A percentile compares a stretch with the other conserved stretches of the same genome.
Evolutionary conservation across 2,329 filamentous ascomycete species (phyloP).

Genomic region (Calonectria hawksworthii): DNA sequence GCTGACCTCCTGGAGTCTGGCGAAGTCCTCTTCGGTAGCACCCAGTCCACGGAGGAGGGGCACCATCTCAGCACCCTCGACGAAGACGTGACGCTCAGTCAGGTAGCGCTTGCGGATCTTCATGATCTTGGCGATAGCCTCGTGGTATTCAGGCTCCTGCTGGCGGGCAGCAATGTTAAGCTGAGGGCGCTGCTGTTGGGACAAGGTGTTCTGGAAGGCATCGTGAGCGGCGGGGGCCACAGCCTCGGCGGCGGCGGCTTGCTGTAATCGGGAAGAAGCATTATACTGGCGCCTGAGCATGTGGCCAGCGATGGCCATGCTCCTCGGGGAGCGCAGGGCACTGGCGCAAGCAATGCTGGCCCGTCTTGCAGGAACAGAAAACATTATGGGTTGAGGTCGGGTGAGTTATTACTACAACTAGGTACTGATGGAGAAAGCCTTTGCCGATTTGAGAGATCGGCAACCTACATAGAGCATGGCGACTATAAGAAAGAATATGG

Average conservation of each 20-base stretch:
- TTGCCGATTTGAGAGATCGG: constrained; percentile 4
- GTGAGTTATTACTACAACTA: constrained; percentile 19
- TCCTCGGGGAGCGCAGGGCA: constrained; percentile 9
- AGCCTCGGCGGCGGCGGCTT: constrained; percentile 12
- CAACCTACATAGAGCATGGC: neutral
- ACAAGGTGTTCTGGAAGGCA: neutral
- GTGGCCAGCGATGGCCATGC: constrained; percentile 14
- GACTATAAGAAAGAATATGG: constrained; percentile 20
- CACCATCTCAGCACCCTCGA: constrained; percentile 42
- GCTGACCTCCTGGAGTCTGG: constrained; percentile 37
- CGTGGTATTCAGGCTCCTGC: constrained; percentile 35
- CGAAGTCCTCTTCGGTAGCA: constrained; percentile 43
- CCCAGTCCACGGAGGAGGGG: constrained; percentile 41
- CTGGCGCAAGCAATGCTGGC: constrained; percentile 11
- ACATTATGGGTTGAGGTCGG: constrained; percentile 11
- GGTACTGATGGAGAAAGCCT: constrained; percentile 16
- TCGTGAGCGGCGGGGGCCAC: constrained; percentile 3
- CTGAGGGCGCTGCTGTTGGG: constrained; percentile 7
- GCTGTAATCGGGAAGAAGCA: constrained; percentile 1
- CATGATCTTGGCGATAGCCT: constrained; percentile 41
- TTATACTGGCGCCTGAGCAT: constrained; percentile 15
- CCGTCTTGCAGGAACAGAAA: constrained; percentile 20
- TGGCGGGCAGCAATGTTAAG: constrained; percentile 17
- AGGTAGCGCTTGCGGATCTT: constrained; percentile 36
- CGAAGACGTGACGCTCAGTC: constrained; percentile 40